A percentile compares a stretch with the other conserved stretches of the same genome.
phyloP scores from a whole-genome alignment of 1,284 basidiomycete genomes.

The Leccinum griseonigrum region DNA sequence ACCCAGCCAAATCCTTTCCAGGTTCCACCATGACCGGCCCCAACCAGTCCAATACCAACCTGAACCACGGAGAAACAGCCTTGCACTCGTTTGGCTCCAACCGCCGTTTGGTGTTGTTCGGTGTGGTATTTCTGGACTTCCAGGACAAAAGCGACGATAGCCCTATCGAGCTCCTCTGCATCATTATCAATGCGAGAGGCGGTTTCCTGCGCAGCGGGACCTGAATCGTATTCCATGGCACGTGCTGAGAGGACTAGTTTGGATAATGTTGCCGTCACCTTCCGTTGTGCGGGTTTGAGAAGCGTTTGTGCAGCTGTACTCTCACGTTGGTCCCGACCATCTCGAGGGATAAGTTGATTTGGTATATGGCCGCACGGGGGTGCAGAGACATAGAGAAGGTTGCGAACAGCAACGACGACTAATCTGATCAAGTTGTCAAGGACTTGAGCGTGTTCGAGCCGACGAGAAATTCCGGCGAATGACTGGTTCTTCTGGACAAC shows the following conservation, averaged over 20 bases:
- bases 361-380: conserved; percentile 63
- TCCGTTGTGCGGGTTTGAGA: conserved; percentile 70
- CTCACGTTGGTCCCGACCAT: conserved; percentile 42
- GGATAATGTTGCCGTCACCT: conserved; percentile 76
- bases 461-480: conserved; percentile 40
- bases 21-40: conserved; percentile 61
- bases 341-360: conserved; percentile 51
- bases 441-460: conserved; percentile 51
- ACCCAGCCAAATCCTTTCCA: conserved; percentile 85
- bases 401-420: conserved; percentile 71
- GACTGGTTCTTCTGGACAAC: conserved; percentile 61
- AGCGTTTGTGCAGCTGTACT: conserved; percentile 51
- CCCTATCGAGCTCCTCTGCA: conserved; percentile 74
- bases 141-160: conserved; percentile 67
- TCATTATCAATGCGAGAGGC: conserved; percentile 71
- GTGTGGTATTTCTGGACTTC: conserved; percentile 66
- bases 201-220: conserved; percentile 58
- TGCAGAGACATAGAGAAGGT: conserved; percentile 70
- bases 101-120: conserved; percentile 32
- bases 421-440: conserved; percentile 62
- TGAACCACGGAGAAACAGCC: conserved; percentile 64
- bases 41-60: conserved; percentile 70
- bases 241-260: conserved; percentile 74
- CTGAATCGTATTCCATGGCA: conserved; percentile 74
- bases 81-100: conserved; percentile 53